Conservation (phyloP, 345 rosid genomes). For the Gossypium australe region DNA sequence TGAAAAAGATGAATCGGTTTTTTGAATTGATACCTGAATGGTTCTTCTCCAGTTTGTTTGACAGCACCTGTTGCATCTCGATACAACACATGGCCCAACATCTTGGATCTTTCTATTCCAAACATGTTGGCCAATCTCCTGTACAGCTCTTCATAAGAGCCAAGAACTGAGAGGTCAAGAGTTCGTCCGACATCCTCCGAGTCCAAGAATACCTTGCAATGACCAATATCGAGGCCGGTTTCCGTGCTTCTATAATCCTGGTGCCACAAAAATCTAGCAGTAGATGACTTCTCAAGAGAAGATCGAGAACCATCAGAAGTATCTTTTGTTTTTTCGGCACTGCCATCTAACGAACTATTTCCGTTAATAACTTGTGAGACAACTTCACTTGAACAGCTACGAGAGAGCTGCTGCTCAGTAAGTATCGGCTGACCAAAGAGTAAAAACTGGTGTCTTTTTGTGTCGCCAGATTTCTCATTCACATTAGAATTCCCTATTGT, state of each 20-base stretch:
- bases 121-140: slow-evolving; percentile 69
- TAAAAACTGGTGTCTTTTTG: slow-evolving; percentile 63
- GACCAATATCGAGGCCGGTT: slow-evolving; percentile 50
- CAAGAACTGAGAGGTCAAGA: slow-evolving; percentile 65
- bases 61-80: slow-evolving; percentile 54
- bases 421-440: slow-evolving; percentile 88
- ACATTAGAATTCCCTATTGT: slow-evolving; percentile 58
- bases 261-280: slow-evolving; percentile 44
- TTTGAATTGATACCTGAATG: slow-evolving; percentile 58
- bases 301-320: slow-evolving; percentile 27
- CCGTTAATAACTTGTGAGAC: slow-evolving; percentile 26
- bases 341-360: slow-evolving; percentile 21
- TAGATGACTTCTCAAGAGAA: slow-evolving; percentile 25
- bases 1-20: neutral
- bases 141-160: slow-evolving; percentile 74
- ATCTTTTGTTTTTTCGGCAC: slow-evolving; percentile 22
- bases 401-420: slow-evolving; percentile 57
- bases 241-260: slow-evolving; percentile 29
- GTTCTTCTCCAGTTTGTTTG: slow-evolving; percentile 68
- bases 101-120: slow-evolving; percentile 56
- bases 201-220: slow-evolving; percentile 90
- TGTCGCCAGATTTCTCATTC: slow-evolving; percentile 46
- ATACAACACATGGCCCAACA: slow-evolving; percentile 58
- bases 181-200: slow-evolving; percentile 86
- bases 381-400: slow-evolving; percentile 31